Evolutionary conservation across 2,329 filamentous ascomycete genomes (phyloP).

Genomic region (Cercospora zeina): DNA sequence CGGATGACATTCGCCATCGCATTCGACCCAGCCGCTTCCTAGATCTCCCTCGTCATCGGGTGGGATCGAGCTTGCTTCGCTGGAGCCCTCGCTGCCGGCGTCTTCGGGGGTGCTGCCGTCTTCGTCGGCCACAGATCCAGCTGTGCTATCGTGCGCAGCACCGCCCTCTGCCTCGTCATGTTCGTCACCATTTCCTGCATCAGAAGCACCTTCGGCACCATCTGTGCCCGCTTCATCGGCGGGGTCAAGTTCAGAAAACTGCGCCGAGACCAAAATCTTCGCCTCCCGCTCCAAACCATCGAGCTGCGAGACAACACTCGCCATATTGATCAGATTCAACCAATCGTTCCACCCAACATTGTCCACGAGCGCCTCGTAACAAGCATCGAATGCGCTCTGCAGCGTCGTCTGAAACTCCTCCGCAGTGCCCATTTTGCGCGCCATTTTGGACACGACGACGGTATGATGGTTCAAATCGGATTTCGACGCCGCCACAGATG

Average conservation of each 20-base stretch:
- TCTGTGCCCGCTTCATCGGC: background rate
- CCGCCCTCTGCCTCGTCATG: background rate
- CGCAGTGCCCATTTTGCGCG: constrained; percentile 11
- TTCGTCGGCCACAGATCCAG: background rate
- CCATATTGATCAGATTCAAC: constrained; percentile 13
- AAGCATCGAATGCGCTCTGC: constrained; percentile 14
- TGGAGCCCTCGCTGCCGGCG: background rate
- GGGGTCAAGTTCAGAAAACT: constrained; percentile 5
- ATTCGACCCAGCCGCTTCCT: background rate
- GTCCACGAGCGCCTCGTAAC: constrained; percentile 14
- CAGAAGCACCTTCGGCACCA: background rate
- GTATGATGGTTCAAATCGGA: constrained; percentile 13
- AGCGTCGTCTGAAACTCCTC: constrained; percentile 9
- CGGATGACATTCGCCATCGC: constrained; percentile 10
- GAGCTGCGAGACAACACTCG: constrained; percentile 8
- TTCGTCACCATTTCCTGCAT: background rate
- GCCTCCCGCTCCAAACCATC: constrained; percentile 12
- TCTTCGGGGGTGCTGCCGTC: background rate
- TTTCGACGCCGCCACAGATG: constrained; percentile 4
- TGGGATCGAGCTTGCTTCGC: background rate
- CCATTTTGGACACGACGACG: constrained; percentile 3
- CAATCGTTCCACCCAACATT: constrained; percentile 15
- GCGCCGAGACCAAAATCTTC: constrained; percentile 7
- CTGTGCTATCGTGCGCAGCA: background rate
- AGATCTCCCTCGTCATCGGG: constrained; percentile 4